Evolutionary conservation across 2,329 filamentous ascomycete genomes (phyloP).

Genomic region (Aspergillus neotritici): DNA sequence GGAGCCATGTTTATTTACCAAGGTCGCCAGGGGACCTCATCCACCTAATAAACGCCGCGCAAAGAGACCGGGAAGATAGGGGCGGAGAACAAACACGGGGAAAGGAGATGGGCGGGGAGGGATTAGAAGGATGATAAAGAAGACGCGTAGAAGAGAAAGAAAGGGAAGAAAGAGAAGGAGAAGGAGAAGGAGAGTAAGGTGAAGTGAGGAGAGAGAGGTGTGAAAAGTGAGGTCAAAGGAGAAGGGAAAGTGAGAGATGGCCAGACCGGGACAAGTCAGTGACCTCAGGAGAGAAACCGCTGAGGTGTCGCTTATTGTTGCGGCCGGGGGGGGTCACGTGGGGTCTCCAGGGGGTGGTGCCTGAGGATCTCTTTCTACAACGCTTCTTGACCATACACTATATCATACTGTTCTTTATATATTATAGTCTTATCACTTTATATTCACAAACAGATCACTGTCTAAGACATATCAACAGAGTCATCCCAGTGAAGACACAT

Average conservation of each 20-base stretch:
- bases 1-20: slow-evolving; percentile 51
- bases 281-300: slow-evolving; percentile 39
- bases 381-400: slow-evolving; percentile 1
- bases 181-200: slow-evolving; percentile 10
- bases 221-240: slow-evolving; percentile 1
- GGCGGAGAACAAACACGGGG: too few relatives aligned
- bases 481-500: too few relatives aligned
- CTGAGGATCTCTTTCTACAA: slow-evolving; percentile 4
- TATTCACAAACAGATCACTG: too few relatives aligned
- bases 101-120: not conserved
- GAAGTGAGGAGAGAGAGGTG: slow-evolving; percentile 1
- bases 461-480: too few relatives aligned
- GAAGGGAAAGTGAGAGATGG: slow-evolving; percentile 18
- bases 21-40: slow-evolving; percentile 40
- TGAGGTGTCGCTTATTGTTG: slow-evolving; percentile 36
- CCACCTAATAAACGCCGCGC: slow-evolving; percentile 37
- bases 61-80: slow-evolving; percentile 20
- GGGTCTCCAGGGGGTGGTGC: slow-evolving; percentile 16
- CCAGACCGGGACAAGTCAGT: slow-evolving; percentile 29
- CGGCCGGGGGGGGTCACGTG: slow-evolving; percentile 26
- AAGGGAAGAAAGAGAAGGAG: slow-evolving; percentile 15
- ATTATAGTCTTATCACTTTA: too few relatives aligned
- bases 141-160: slow-evolving; percentile 10
- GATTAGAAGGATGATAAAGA: slow-evolving; percentile 15
- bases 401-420: not conserved